Conservation (phyloP, 2,329 filamentous ascomycete species). For the Fusarium marasasianum region DNA sequence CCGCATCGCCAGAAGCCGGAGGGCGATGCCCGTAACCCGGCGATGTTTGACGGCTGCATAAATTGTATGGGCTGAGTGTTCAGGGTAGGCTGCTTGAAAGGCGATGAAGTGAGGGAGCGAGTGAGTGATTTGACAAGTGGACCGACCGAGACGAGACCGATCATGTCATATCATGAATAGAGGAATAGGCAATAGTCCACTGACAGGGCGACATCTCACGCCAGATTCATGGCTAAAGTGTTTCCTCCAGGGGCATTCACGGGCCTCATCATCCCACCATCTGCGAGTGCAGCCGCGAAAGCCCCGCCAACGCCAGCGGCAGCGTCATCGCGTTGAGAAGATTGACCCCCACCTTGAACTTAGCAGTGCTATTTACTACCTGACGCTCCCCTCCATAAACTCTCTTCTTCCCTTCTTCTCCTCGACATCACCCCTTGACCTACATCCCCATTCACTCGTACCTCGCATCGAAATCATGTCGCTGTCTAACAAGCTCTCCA, state of each 20-base stretch:
- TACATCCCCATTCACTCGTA: not conserved
- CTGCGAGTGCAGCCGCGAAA: conserved; percentile 30
- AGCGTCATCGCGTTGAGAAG: conserved; percentile 30
- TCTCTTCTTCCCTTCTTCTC: conserved; percentile 33
- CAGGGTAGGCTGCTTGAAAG: not conserved
- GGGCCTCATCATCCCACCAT: conserved; percentile 34
- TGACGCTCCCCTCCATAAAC: conserved; percentile 24
- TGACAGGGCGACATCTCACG: conserved; percentile 12
- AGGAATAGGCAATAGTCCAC: not conserved
- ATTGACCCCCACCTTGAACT: conserved; percentile 34
- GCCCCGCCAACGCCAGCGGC: conserved; percentile 24
- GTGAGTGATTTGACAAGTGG: conserved; percentile 2
- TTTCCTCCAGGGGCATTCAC: conserved; percentile 18
- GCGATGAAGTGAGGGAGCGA: not conserved
- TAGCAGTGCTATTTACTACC: conserved; percentile 25
- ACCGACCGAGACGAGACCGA: conserved; percentile 24
- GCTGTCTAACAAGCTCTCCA: conserved; percentile 97
- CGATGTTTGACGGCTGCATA: conserved; percentile 1
- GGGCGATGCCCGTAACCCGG: conserved; percentile 17
- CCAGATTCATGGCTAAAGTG: conserved; percentile 20
- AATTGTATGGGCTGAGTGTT: not conserved
- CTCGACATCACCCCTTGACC: conserved; percentile 22
- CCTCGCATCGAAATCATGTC: conserved; percentile 73
- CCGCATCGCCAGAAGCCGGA: conserved; percentile 36
- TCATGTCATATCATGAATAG: conserved; percentile 12